Evolutionary conservation across 345 rosid genomes (phyloP).

Genomic region (Kandelia obovata): DNA sequence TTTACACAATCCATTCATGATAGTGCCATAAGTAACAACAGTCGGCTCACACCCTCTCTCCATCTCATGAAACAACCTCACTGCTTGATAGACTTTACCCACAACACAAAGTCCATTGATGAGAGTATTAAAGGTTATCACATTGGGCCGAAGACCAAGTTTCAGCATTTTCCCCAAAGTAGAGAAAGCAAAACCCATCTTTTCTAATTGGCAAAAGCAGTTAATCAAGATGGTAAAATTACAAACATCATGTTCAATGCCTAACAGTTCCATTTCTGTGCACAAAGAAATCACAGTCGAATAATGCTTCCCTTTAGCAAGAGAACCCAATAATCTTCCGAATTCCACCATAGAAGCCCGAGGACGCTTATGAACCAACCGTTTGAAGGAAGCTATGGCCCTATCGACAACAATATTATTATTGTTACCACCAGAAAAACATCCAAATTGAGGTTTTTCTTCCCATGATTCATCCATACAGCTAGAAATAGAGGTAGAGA

Average conservation of each 20-base stretch:
- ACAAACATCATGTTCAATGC: not conserved
- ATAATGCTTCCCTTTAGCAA: not conserved
- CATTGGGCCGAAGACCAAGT: constrained; percentile 2
- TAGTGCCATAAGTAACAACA: not conserved
- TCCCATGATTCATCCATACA: no score
- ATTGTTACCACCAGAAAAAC: no score
- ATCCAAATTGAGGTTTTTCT: no score
- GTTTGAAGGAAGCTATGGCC: constrained; percentile 2
- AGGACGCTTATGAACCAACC: constrained; percentile 5
- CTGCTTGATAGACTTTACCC: constrained; percentile 4
- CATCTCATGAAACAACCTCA: constrained; percentile 3
- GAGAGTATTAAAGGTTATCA: constrained; percentile 9
- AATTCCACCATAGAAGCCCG: constrained; percentile 1
- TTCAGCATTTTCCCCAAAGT: constrained; percentile 11
- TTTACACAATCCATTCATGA: constrained; percentile 5
- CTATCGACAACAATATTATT: not conserved
- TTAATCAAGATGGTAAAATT: constrained; percentile 11
- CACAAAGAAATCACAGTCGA: constrained; percentile 2
- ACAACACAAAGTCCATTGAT: constrained; percentile 10
- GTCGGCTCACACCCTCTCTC: not conserved
- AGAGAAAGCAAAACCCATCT: constrained; percentile 11
- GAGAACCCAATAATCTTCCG: not conserved
- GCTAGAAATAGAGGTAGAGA: no score
- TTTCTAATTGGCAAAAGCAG: constrained; percentile 6
- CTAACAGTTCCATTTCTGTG: constrained; percentile 1